phyloP scores from a whole-genome alignment of 2,329 filamentous ascomycete species.

The Neofusicoccum sp. region DNA sequence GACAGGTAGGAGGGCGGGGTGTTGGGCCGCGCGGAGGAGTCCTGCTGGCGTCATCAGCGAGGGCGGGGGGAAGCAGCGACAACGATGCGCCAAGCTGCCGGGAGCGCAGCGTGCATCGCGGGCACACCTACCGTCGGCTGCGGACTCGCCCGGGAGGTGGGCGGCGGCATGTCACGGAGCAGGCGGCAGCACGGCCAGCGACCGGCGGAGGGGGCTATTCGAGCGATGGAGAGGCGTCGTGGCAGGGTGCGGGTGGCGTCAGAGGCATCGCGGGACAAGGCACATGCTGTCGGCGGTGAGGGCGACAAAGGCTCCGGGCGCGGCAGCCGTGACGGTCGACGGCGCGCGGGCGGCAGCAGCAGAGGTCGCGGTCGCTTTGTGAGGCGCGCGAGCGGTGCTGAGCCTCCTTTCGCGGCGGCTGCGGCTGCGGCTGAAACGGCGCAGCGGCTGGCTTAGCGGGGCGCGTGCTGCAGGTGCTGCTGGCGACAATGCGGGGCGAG shows the following conservation, averaged over 20 bases:
- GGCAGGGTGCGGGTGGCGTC: constrained; percentile 6
- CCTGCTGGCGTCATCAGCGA: constrained; percentile 12
- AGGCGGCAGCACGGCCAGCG: not conserved
- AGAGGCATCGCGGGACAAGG: constrained; percentile 18
- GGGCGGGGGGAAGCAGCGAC: constrained; percentile 11
- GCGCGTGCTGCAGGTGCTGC: constrained; percentile 12
- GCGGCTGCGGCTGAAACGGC: constrained; percentile 17
- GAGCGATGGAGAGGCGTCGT: constrained; percentile 8
- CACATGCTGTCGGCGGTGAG: constrained; percentile 14
- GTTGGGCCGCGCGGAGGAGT: constrained; percentile 21
- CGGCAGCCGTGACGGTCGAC: constrained; percentile 2
- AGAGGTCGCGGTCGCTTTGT: constrained; percentile 4
- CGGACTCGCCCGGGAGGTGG: constrained; percentile 31
- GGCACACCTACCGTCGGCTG: constrained; percentile 24
- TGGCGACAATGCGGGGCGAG: constrained; percentile 11
- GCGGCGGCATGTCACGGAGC: constrained; percentile 32
- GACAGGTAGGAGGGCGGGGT: constrained; percentile 45
- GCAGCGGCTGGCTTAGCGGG: constrained; percentile 13
- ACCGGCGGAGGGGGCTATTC: not conserved
- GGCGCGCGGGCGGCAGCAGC: not conserved
- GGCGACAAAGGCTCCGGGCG: constrained; percentile 1
- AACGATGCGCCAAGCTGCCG: constrained; percentile 15
- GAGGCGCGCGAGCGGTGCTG: not conserved
- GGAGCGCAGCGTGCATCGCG: not conserved
- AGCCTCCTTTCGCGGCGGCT: constrained; percentile 11